Evolutionary conservation across 441 rosid genomes (phyloP).

Genomic region (Rhodomyrtus psidioides): DNA sequence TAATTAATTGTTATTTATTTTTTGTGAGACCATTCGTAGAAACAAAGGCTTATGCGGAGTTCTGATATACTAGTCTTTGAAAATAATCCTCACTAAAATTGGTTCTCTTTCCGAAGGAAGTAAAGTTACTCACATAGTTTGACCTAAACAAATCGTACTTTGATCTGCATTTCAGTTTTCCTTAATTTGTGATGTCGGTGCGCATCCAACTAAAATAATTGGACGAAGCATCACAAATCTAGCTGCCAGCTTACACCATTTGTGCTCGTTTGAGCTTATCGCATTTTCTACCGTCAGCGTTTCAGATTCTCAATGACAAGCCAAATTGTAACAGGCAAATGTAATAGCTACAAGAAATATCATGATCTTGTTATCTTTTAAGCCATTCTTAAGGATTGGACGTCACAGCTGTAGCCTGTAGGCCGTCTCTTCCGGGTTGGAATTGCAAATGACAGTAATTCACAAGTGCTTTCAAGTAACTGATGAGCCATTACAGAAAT

Average conservation of each 20-base stretch:
- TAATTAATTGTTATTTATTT: too few relatives aligned
- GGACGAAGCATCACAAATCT: background rate
- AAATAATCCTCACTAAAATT: background rate
- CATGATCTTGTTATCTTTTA: background rate
- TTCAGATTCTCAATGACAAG: background rate
- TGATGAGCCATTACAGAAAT: background rate
- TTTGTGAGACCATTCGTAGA: too few relatives aligned
- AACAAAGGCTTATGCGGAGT: too few relatives aligned
- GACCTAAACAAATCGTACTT: background rate
- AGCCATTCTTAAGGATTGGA: background rate
- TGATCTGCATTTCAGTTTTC: too few relatives aligned
- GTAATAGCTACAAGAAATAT: background rate
- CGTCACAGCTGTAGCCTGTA: accelerated
- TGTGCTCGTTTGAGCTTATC: background rate
- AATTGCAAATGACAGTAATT: background rate
- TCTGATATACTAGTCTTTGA: background rate
- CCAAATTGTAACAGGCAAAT: background rate
- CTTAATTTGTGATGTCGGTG: background rate
- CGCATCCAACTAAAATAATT: background rate
- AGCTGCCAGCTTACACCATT: background rate
- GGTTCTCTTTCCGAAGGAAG: background rate
- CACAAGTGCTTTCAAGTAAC: background rate
- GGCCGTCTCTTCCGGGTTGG: background rate
- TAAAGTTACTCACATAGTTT: background rate
- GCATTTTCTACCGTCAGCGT: background rate